Evolutionary conservation across 2,329 filamentous ascomycete species (phyloP).

Genomic region (Apiospora malaysiana): DNA sequence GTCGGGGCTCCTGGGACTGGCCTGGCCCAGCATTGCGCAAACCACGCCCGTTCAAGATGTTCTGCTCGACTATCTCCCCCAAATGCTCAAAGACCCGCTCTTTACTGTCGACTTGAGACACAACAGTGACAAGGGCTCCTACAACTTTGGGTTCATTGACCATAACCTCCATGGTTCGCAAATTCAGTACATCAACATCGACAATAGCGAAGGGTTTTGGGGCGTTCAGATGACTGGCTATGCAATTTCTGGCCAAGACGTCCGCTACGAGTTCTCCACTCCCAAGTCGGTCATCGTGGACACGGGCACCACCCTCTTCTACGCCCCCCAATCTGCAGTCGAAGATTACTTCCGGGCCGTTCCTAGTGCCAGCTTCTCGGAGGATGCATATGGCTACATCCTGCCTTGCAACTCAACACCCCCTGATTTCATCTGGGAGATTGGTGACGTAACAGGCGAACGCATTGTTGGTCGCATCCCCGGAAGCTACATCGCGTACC

Average conservation of each 20-base stretch:
- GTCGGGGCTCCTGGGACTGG: slow-evolving; percentile 60
- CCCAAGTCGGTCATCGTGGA: slow-evolving; percentile 64
- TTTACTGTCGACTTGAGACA: slow-evolving; percentile 58
- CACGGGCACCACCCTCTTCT: slow-evolving; percentile 72
- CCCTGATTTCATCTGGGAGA: slow-evolving; percentile 61
- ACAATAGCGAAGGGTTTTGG: slow-evolving; percentile 58
- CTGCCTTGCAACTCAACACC: slow-evolving; percentile 63
- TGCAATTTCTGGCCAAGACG: slow-evolving; percentile 38
- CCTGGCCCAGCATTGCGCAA: slow-evolving; percentile 52
- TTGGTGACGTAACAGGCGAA: slow-evolving; percentile 50
- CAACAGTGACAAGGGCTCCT: slow-evolving; percentile 51
- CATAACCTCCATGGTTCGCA: slow-evolving; percentile 44
- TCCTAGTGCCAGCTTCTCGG: slow-evolving; percentile 55
- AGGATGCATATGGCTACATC: slow-evolving; percentile 54
- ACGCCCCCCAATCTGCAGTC: slow-evolving; percentile 62
- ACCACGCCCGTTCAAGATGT: slow-evolving; percentile 49
- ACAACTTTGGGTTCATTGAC: slow-evolving; percentile 59
- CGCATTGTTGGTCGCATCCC: slow-evolving; percentile 58
- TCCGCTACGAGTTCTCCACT: slow-evolving; percentile 44
- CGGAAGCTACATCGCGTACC: slow-evolving; percentile 61
- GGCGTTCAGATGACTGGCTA: slow-evolving; percentile 43
- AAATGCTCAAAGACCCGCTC: slow-evolving; percentile 46
- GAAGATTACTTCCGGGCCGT: slow-evolving; percentile 65
- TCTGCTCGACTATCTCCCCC: slow-evolving; percentile 51
- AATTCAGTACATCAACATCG: slow-evolving; percentile 54